Conservation (phyloP, 495 filamentous ascomycete genomes). For the Aspergillus diversus region DNA sequence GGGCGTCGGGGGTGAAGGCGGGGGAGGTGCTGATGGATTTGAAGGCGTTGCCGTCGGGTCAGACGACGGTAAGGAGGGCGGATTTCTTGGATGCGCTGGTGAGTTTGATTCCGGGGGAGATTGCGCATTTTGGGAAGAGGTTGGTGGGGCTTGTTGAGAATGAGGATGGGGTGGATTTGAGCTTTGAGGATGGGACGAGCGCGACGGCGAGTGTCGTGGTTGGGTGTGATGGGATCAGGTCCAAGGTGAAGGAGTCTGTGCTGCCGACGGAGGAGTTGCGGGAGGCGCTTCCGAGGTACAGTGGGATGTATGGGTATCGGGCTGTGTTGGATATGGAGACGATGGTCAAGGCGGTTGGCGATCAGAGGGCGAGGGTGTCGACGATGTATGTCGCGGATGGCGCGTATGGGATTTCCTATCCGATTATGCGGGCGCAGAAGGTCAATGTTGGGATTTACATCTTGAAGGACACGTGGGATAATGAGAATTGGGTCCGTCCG, state of each 20-base stretch:
- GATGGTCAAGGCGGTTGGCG: slow-evolving; percentile 55
- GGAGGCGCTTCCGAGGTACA: slow-evolving; percentile 40
- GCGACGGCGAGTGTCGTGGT: slow-evolving; percentile 49
- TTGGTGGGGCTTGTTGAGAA: slow-evolving; percentile 27
- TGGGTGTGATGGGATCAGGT: slow-evolving; percentile 64
- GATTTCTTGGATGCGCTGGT: slow-evolving; percentile 64
- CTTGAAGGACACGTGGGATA: slow-evolving; percentile 48
- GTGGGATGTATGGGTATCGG: slow-evolving; percentile 59
- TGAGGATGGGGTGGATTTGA: slow-evolving; percentile 24
- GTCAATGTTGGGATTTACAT: slow-evolving; percentile 63
- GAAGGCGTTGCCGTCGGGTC: slow-evolving; percentile 36
- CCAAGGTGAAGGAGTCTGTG: slow-evolving; percentile 48
- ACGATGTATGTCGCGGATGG: slow-evolving; percentile 62
- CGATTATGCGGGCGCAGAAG: slow-evolving; percentile 63
- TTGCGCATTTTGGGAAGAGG: slow-evolving; percentile 40
- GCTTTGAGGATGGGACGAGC: slow-evolving; percentile 39
- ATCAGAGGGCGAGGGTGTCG: slow-evolving; percentile 52
- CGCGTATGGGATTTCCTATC: slow-evolving; percentile 65
- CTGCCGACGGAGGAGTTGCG: slow-evolving; percentile 39
- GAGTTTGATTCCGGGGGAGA: slow-evolving; percentile 51
- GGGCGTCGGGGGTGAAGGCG: slow-evolving; percentile 27
- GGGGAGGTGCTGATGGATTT: slow-evolving; percentile 36
- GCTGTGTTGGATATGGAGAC: slow-evolving; percentile 64
- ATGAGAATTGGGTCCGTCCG: slow-evolving; percentile 59
- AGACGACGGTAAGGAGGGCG: slow-evolving; percentile 53